A percentile compares a stretch with the other conserved stretches of the same genome.
Evolutionary conservation across 78 protist genomes (phyloP).

Genomic region (Chrysochromulina tobinii): DNA sequence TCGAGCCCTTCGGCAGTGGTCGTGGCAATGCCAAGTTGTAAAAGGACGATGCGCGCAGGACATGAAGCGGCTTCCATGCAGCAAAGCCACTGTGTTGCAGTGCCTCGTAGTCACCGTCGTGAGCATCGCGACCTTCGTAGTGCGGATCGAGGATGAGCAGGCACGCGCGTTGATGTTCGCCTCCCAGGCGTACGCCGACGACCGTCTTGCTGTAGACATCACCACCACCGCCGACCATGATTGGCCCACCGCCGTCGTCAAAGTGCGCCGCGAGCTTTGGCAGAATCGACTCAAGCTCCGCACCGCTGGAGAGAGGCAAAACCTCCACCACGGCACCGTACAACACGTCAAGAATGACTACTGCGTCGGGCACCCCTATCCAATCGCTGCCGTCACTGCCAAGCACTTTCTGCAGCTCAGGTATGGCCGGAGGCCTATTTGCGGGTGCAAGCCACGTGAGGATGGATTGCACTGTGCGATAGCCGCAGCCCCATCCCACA

Average conservation of each 20-base stretch:
- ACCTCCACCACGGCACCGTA: neutral
- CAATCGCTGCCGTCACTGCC: neutral
- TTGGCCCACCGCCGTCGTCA: neutral
- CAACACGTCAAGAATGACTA: neutral
- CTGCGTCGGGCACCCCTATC: neutral
- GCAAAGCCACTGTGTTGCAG: no score
- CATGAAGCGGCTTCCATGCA: no score
- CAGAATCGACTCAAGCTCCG: neutral
- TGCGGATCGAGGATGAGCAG: no score
- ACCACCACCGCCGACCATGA: slow-evolving; percentile 13
- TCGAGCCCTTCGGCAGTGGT: no score
- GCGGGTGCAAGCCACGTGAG: neutral
- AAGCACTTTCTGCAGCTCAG: neutral
- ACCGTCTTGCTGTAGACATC: neutral
- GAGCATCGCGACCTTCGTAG: no score
- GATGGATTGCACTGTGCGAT: neutral
- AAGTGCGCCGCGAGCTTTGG: neutral
- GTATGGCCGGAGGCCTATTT: neutral
- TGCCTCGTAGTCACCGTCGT: no score
- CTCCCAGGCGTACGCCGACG: neutral
- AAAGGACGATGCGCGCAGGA: no score
- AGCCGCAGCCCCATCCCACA: slow-evolving; percentile 13
- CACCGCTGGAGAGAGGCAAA: neutral
- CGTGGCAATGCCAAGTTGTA: no score
- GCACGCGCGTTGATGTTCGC: no score